A percentile compares a stretch with the other conserved stretches of the same genome.
phyloP scores from a whole-genome alignment of 169 alveolate species.

The Cryptosporidium xiaoi region DNA sequence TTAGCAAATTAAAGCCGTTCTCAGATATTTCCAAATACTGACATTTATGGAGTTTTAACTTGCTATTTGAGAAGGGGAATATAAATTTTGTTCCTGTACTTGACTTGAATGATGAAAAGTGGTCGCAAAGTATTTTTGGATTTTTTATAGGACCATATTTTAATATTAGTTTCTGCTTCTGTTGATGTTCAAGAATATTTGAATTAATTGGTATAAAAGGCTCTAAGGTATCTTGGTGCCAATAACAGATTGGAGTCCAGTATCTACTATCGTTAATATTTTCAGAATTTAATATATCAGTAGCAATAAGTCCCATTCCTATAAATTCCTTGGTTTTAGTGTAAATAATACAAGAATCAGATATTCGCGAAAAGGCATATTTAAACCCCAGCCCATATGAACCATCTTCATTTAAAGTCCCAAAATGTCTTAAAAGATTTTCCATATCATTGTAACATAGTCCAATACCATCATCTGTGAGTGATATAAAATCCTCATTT shows the following conservation, averaged over 20 bases:
- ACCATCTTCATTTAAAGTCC: constrained; percentile 49
- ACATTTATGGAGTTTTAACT: constrained; percentile 20
- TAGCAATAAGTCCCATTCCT: constrained; percentile 88
- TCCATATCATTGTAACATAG: constrained; percentile 83
- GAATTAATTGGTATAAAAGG: constrained; percentile 56
- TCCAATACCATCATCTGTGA: constrained; percentile 88
- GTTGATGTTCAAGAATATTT: constrained; percentile 9
- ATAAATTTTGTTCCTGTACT: constrained; percentile 40
- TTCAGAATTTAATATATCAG: constrained; percentile 8
- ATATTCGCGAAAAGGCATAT: constrained; percentile 87
- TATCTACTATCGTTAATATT: constrained; percentile 4
- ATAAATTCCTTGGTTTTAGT: constrained; percentile 86
- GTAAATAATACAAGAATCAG: constrained; percentile 88
- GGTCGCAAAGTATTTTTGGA: constrained; percentile 6
- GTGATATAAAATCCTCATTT: constrained; percentile 53
- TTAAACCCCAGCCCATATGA: constrained; percentile 89
- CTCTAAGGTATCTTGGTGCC: constrained; percentile 46
- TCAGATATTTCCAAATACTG: constrained; percentile 52
- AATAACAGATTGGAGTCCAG: constrained; percentile 55
- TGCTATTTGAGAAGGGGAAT: background rate
- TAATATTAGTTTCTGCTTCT: constrained; percentile 49
- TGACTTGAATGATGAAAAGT: constrained; percentile 5
- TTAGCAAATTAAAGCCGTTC: constrained; percentile 17
- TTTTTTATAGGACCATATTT: constrained; percentile 14
- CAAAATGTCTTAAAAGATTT: constrained; percentile 83